Evolutionary conservation across 345 rosid genomes (phyloP).

Genomic region (Anacardium occidentale): DNA sequence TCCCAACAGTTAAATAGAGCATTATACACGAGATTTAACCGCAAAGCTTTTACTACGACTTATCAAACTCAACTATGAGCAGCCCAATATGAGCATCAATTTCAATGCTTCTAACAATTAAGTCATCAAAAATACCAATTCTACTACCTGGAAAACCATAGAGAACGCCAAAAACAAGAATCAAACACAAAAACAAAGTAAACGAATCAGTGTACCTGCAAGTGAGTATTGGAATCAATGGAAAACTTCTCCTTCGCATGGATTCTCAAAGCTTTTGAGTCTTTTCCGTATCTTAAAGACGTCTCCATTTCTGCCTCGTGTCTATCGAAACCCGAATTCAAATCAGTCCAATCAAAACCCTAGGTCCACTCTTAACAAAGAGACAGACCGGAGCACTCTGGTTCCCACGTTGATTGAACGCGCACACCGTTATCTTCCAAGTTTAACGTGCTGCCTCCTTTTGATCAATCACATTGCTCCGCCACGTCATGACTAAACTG

Average conservation of each 20-base stretch:
- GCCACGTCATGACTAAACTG: not conserved
- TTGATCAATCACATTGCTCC: conserved; percentile 1
- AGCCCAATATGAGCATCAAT: not conserved
- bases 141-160: not conserved
- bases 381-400: no score
- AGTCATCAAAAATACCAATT: not conserved
- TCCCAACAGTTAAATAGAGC: not conserved
- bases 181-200: no score
- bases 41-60: not conserved
- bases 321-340: not conserved
- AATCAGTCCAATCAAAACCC: conserved; percentile 6
- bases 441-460: not conserved
- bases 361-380: not conserved
- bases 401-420: no score
- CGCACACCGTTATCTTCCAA: not conserved
- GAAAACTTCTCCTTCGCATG: conserved; percentile 82
- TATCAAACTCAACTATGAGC: conserved; percentile 3
- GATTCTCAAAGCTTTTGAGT: conserved; percentile 63
- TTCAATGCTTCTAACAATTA: not conserved
- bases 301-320: conserved; percentile 56
- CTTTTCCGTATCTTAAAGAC: conserved; percentile 64
- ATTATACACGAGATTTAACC: not conserved
- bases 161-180: not conserved
- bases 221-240: conserved; percentile 56
- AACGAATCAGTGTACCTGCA: conserved; percentile 50